Evolutionary conservation across 2,329 filamentous ascomycete genomes (phyloP).

Genomic region (Ambrosiella xylebori): DNA sequence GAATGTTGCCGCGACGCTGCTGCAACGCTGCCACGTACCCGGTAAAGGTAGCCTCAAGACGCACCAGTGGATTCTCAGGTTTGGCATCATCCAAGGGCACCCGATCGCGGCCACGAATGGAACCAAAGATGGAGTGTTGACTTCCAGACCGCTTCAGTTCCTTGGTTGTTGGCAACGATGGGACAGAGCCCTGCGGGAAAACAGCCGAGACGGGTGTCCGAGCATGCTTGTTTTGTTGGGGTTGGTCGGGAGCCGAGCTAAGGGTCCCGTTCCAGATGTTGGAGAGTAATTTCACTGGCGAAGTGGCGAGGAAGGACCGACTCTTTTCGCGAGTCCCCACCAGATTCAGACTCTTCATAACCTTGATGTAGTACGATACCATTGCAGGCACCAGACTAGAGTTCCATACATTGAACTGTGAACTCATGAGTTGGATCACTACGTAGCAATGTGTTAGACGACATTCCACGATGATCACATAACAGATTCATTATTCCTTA

Average conservation of each 20-base stretch:
- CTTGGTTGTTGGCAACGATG: constrained; percentile 18
- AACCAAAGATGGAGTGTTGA: constrained; percentile 37
- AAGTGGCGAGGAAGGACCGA: constrained; percentile 57
- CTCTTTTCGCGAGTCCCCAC: constrained; percentile 46
- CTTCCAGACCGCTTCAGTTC: constrained; percentile 26
- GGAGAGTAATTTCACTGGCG: constrained; percentile 78
- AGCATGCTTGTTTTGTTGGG: constrained; percentile 23
- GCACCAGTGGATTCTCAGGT: constrained; percentile 49
- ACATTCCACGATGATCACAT: neutral
- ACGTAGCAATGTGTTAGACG: neutral
- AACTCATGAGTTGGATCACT: constrained; percentile 58
- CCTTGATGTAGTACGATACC: constrained; percentile 61
- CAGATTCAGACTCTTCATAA: constrained; percentile 52
- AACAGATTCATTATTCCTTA: constrained; percentile 24
- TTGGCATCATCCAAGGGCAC: constrained; percentile 29
- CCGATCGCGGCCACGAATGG: constrained; percentile 31
- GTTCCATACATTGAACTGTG: constrained; percentile 52
- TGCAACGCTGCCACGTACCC: constrained; percentile 71
- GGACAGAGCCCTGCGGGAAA: constrained; percentile 18
- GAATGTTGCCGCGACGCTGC: constrained; percentile 70
- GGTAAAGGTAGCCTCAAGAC: constrained; percentile 69
- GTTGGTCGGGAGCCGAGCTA: constrained; percentile 21
- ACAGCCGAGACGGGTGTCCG: constrained; percentile 23
- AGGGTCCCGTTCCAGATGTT: constrained; percentile 48
- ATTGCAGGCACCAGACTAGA: constrained; percentile 46